Base-by-base conservation (phyloP, 202 grass and related monocot species). In the Setaria italica region DNA sequence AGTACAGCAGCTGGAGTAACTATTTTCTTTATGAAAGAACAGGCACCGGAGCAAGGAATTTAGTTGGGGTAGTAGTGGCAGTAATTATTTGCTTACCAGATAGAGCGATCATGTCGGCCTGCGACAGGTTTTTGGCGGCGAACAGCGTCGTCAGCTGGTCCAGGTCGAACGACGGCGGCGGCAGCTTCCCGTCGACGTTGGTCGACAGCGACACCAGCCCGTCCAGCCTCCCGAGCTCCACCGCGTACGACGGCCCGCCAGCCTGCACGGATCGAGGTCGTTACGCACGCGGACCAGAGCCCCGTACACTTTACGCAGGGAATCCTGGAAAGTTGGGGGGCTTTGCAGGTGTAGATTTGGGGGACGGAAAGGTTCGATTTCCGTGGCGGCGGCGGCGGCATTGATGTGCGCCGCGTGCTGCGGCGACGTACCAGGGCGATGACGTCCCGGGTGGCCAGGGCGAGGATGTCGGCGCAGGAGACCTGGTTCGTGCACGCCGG, bases 201-300 rank as follows among this genome's bases (percentile, higher is more conserved):
- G 59, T 89, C 37, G 93, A 80, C 68, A 82, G 85, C 30, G 96
- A 98, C 41, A 88, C 90, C 84, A 98, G 90, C 76, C 96, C 96
- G 48, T 98, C 91, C 88, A 95, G 34, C 80, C 96, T 80, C 41
- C 96, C 96, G 49, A 98, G 74, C 80, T 95, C 96, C 78, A 98
- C 91, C 6, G 81, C 49, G 79, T 95, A 98, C 65, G 90, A 82
- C 59, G 93, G 96, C 67, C 91, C 91, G 33, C 91, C 96, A 29
- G 93, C 74, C 96, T 98, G 43, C 84, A 16, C 12, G 8, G 30
- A 43, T 3, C 47, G 48, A 30, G 3, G 15, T 32, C 60, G 60
- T 63, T 33, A 63, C 60, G 60, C 60, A 32, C 60, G 29, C 29
- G 56, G 12, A 6, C 35, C 67, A 56, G 74, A 17, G 12, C 12